Evolutionary conservation across 2,329 filamentous ascomycete species (phyloP), one percentile per base, ranked within the genome.

Genomic region (Pestalotiopsis sp.): DNA sequence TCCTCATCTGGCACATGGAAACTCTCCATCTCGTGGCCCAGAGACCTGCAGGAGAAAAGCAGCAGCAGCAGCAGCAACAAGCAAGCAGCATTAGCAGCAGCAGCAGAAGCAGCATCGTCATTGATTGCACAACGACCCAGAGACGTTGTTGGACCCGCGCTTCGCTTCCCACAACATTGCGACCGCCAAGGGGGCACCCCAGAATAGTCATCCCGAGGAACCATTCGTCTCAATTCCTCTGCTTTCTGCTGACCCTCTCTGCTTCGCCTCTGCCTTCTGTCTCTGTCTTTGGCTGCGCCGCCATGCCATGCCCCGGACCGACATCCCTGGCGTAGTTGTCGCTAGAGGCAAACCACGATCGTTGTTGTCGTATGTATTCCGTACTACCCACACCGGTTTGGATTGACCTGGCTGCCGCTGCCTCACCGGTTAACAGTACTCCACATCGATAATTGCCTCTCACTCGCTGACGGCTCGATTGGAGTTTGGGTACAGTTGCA

Each of bases 331-430:
- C 59, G 59, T 62, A 27, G 27, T 62, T 13, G 59, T 62, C 59
- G 59, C 59, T 62, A 62, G 41, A 62, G 59, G 59, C 59, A 62
- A 62, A 62, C 25, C 59, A 62, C 59, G 59, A 62, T 39, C 36
- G 27, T 52, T 52, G 45, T 52, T 52, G 45, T 52, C 27, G 31
- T 20, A 20, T 62, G 25, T 27, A 20, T 36, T 20, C n/a, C 59
- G 25, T 36, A 62, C 56, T 52, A 52, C 45, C 45, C 57, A 59
- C 57, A 36, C 27, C 57, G 57, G 57, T 59, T 52, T 17, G 20
- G 14, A 36, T 36, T 38, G 45, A 52, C 45, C 45, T 52, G 45
- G 45, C 45, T 52, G 45, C 45, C 45, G 45, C 27, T 62, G 58
- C 59, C 31, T 38, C 59, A 62, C 59, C 59, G 59, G 59, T 62